phyloP scores from a whole-genome alignment of 805 yeast genomes.

The Kodamaea kakaduensis region DNA sequence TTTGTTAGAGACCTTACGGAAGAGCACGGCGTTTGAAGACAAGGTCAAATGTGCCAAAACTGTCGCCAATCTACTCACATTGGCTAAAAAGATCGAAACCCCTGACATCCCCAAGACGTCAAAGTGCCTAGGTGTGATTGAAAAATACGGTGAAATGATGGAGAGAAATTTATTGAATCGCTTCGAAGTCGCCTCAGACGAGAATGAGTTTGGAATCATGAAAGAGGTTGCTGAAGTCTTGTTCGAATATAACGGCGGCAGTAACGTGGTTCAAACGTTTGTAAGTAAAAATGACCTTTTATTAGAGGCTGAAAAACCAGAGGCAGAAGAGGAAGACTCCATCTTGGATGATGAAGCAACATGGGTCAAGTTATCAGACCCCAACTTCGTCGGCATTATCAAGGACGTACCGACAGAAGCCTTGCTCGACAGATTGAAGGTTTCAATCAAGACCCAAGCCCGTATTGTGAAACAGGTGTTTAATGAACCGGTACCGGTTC shows the following conservation, averaged over 20 bases:
- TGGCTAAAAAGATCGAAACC: conserved; percentile 62
- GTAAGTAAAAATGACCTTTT: conserved; percentile 77
- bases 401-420: conserved; percentile 51
- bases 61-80: conserved; percentile 57
- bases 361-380: conserved; percentile 62
- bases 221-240: conserved; percentile 71
- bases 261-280: conserved; percentile 75
- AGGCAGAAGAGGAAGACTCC: conserved; percentile 20
- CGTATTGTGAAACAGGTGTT: conserved; percentile 72
- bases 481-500: conserved; percentile 61
- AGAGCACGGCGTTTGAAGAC: conserved; percentile 45
- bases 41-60: conserved; percentile 64
- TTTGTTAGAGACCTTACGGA: conserved; percentile 56
- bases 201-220: conserved; percentile 66
- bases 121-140: conserved; percentile 44
- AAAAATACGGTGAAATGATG: conserved; percentile 70
- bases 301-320: conserved; percentile 37
- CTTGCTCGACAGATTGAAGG: conserved; percentile 49
- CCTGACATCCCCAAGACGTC: conserved; percentile 46
- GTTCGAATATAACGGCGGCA: conserved; percentile 79
- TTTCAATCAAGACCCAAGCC: conserved; percentile 67
- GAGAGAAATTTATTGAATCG: conserved; percentile 66
- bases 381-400: conserved; percentile 44
- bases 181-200: conserved; percentile 71
- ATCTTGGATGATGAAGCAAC: conserved; percentile 42